Evolutionary conservation across 305 asterid genomes (phyloP), one percentile per base, ranked within the genome.

Genomic region (Fraxinus velutina): DNA sequence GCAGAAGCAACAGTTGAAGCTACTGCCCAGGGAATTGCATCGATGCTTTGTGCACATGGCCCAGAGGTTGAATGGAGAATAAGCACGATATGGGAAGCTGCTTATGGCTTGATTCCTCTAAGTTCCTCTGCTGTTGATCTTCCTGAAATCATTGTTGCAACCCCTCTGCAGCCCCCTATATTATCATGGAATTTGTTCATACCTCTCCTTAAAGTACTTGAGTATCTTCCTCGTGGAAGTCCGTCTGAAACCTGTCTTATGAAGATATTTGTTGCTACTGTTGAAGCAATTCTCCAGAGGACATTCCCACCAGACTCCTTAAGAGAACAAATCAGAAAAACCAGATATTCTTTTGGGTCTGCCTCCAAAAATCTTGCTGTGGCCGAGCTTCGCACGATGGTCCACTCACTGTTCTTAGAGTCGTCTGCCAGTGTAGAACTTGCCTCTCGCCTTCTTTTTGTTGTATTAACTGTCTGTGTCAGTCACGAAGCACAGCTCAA

Each of bases 71-170:
- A 96, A 86, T 96, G 99, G 99, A 92, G 99, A 86, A 94, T 96
- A 87, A 94, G 99, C 85, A 96, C 99, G 73, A 92, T 96, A 80
- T 96, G 99, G 99, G 99, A 96, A 93, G 99, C 98, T 84, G 99
- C 99, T 55, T 96, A 96, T 85, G 99, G 99, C 77, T 87, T 96
- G 86, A 93, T 96, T 89, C 99, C 99, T 66, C 83, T 96, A 89
- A 92, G 97, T 83, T 96, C 99, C 79, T 94, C 98, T 21, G 96
- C 90, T 33, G 96, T 96, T 60, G 99, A 96, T 86, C 98, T 96
- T 86, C 99, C 99, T 62, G 99, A 96, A 87, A 93, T 94, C 78
- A 76, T 96, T 75, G 98, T 96, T n/a, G 98, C 98, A 42, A 91
- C 98, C 19, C 99, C 99, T 37, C 81, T 96, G 88, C 98, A 94